Conservation (phyloP, 2,329 filamentous ascomycete genomes). For the Fusarium sublunatum region DNA sequence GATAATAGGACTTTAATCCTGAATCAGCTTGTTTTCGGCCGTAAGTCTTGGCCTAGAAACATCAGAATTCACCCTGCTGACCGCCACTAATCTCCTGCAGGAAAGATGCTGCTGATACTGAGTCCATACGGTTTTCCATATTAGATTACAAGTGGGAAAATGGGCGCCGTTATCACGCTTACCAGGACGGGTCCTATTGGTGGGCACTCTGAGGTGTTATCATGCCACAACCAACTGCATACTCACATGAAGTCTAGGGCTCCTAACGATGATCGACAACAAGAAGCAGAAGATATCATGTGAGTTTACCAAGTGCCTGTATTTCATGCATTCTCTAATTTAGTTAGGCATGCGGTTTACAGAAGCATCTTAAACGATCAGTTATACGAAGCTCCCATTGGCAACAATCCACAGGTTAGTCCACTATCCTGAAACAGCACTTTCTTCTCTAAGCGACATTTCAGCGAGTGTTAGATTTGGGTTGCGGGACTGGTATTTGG, state of each 20-base stretch:
- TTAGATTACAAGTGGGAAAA: constrained; percentile 55
- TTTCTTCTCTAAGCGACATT: accelerated
- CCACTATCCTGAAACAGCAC: accelerated
- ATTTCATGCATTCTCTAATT: accelerated
- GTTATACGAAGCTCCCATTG: constrained; percentile 49
- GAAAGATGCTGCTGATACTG: constrained; percentile 32
- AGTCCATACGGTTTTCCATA: constrained; percentile 34
- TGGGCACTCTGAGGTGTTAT: neutral
- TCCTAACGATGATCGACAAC: constrained; percentile 46
- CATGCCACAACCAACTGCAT: accelerated
- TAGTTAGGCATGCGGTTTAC: constrained; percentile 43
- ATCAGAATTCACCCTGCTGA: accelerated
- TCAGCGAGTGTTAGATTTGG: constrained; percentile 46
- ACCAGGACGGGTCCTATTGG: constrained; percentile 57
- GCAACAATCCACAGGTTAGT: constrained; percentile 42
- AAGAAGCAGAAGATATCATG: constrained; percentile 47
- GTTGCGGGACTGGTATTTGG: constrained; percentile 55
- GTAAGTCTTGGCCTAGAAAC: neutral
- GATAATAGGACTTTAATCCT: constrained; percentile 16
- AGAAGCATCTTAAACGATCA: constrained; percentile 48
- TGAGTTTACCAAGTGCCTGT: too few relatives aligned
- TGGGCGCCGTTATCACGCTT: constrained; percentile 61
- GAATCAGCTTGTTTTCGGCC: constrained; percentile 33
- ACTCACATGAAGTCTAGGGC: constrained; percentile 21
- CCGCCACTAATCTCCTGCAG: neutral